Base-by-base conservation (phyloP, 148 eudicot species). In the Polygonum aviculare region DNA sequence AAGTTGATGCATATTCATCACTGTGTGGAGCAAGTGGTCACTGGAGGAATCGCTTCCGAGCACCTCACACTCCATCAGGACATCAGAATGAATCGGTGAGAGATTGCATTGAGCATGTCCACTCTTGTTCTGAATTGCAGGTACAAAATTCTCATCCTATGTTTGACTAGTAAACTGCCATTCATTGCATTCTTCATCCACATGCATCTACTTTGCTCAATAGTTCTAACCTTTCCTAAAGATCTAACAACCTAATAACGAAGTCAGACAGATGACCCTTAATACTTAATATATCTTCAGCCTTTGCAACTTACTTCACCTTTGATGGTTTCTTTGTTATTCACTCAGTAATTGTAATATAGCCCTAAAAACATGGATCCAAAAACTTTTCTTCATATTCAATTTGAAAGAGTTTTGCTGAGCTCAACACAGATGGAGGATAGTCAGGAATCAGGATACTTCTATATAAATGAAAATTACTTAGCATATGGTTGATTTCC, bases 61-160 rank as follows among this genome's bases (percentile, higher is more conserved):
- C 79, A 63, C 51, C 79, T 50, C 67, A 76, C 9, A 84, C 81
- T 75, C 82, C 80, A 5, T 6, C 79, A 2, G 76, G 78, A 65
- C 84, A 87, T 50, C 79, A 88, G 75, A 87, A 80, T 69, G 89
- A 90, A 75, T 86, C 89, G 55, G 76, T 89, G 21, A 79, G 80
- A 2, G 90, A 89, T 39, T 89, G 90, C 73, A 85, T 89, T 26
- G 83, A 86, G 12, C 86, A 81, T 75, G 86, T 89, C 73, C 82
- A 86, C 15, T 59, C 82, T 7, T 87, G 86, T 75, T 81, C 84
- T 67, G 78, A 83, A 31, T 65, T 78, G 21, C 59, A 74, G 72
- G 72, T 67, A 67, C 1, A n/a, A 31, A 65, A 35, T 63, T 65
- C 44, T 35, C 71, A 8, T 26, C 67, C 36, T 60, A 67, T 12